These are phyloP conservation scores for Paraphoma sp. DNA, from an alignment of 2,329 filamentous ascomycete species.

Conservation along the genomic window DNA sequence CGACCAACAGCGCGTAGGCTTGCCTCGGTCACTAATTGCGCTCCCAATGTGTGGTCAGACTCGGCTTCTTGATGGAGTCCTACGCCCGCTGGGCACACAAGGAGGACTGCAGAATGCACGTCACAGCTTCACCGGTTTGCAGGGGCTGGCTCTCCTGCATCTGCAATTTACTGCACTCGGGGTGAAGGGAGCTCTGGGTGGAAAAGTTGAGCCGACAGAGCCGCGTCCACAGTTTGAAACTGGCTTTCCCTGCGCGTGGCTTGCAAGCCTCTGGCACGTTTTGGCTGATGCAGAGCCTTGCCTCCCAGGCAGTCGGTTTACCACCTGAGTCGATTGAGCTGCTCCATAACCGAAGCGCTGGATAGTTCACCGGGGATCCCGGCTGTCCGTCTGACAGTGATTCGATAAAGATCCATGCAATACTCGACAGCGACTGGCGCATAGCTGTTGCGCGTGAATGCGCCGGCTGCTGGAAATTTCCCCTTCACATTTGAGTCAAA, in stretches of 20 bases:
- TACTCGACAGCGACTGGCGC: not conserved
- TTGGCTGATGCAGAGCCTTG: conserved; percentile 21
- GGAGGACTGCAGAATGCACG: conserved; percentile 18
- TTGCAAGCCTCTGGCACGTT: conserved; percentile 22
- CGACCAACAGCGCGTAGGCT: conserved; percentile 7
- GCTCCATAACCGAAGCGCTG: conserved; percentile 18
- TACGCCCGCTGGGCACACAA: not conserved
- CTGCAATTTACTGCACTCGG: not conserved
- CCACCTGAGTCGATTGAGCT: conserved; percentile 14
- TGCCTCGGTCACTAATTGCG: conserved; percentile 6
- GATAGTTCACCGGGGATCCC: conserved; percentile 11
- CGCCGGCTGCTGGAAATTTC: not conserved
- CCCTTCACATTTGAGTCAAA: not conserved
- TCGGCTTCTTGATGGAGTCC: not conserved
- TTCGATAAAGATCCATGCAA: not conserved
- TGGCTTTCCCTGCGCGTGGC: conserved; percentile 17
- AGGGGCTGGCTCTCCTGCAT: conserved; percentile 10
- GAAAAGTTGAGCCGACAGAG: conserved; percentile 24
- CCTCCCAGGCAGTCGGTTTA: conserved; percentile 22
- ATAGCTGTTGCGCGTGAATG: not conserved
- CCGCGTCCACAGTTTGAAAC: conserved; percentile 22
- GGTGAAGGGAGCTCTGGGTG: not conserved
- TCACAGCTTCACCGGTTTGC: conserved; percentile 21
- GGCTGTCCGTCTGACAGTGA: conserved; percentile 4
- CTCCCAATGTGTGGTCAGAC: not conserved